phyloP scores from a whole-genome alignment of 1,139 yeast species.

The Scheffersomyces lignicola region DNA sequence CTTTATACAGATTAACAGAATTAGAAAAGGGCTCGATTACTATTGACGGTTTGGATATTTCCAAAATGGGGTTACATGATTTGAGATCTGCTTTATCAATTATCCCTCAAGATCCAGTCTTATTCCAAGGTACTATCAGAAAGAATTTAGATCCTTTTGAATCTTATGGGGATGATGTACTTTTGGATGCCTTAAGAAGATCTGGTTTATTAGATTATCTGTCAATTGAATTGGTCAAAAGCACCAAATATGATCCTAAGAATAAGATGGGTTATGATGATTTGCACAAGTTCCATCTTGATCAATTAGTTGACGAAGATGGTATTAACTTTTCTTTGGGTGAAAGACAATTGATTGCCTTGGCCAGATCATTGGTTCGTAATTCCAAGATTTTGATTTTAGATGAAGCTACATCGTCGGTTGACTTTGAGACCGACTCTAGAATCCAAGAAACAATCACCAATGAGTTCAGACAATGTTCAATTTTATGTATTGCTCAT shows the following conservation, averaged over 20 bases:
- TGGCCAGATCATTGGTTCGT: slow-evolving; percentile 78
- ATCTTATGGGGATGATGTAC: slow-evolving; percentile 47
- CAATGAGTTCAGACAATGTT: slow-evolving; percentile 60
- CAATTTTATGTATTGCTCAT: slow-evolving; percentile 79
- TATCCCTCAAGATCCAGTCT: slow-evolving; percentile 79
- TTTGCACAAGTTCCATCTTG: slow-evolving; percentile 63
- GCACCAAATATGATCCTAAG: slow-evolving; percentile 11
- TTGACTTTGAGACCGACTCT: slow-evolving; percentile 74
- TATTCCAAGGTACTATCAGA: slow-evolving; percentile 66
- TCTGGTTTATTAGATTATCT: slow-evolving; percentile 54
- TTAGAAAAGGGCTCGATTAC: slow-evolving; percentile 76
- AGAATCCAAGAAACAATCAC: slow-evolving; percentile 66
- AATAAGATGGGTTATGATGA: slow-evolving; percentile 11
- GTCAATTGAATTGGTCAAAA: slow-evolving; percentile 42
- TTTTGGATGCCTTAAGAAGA: slow-evolving; percentile 58
- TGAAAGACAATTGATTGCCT: slow-evolving; percentile 71
- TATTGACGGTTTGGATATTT: slow-evolving; percentile 84
- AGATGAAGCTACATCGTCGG: slow-evolving; percentile 84
- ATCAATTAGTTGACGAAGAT: slow-evolving; percentile 66
- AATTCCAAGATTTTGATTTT: slow-evolving; percentile 64
- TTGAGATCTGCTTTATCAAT: slow-evolving; percentile 63
- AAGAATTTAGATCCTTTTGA: slow-evolving; percentile 69
- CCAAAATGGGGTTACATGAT: slow-evolving; percentile 51
- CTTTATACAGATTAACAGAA: slow-evolving; percentile 86
- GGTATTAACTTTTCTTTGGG: slow-evolving; percentile 77